These are phyloP conservation scores for Maudiozyma barnettii DNA, from an alignment of 805 yeast genomes.

Conservation along the genomic window DNA sequence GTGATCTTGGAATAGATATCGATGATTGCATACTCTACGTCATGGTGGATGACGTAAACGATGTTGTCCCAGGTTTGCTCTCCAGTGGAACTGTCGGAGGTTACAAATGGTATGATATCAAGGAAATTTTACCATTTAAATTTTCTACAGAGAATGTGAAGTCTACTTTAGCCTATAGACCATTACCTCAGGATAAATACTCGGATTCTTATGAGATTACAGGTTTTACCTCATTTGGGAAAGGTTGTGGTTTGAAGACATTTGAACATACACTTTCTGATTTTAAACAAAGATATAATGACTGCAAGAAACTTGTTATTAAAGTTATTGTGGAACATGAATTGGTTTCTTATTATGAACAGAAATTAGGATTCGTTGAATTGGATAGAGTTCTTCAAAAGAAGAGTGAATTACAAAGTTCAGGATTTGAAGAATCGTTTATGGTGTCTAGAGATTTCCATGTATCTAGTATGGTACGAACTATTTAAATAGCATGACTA, in stretches of 20 bases:
- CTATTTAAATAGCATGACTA: background rate
- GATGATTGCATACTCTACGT: background rate
- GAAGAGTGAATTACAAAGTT: slow-evolving; percentile 15
- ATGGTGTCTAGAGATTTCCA: slow-evolving; percentile 34
- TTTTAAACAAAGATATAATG: slow-evolving; percentile 9
- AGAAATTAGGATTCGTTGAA: slow-evolving; percentile 32
- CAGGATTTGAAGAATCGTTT: slow-evolving; percentile 33
- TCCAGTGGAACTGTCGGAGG: background rate
- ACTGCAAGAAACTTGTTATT: slow-evolving; percentile 22
- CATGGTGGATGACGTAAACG: background rate
- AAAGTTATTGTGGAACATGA: slow-evolving; percentile 42
- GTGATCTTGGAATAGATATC: background rate
- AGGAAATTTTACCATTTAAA: background rate
- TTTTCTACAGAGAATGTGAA: slow-evolving; percentile 9
- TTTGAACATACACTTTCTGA: slow-evolving; percentile 7
- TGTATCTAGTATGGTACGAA: slow-evolving; percentile 22
- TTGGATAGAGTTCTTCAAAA: slow-evolving; percentile 20
- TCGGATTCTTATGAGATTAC: slow-evolving; percentile 36
- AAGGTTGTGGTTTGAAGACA: slow-evolving; percentile 10
- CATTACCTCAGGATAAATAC: slow-evolving; percentile 7
- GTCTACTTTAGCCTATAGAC: slow-evolving; percentile 32
- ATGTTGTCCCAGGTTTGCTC: background rate
- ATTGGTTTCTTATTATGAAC: slow-evolving; percentile 36
- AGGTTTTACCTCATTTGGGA: slow-evolving; percentile 39
- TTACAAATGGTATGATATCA: background rate